Conservation (phyloP, 768 basidiomycete species). For the Calocybe cyanea region DNA sequence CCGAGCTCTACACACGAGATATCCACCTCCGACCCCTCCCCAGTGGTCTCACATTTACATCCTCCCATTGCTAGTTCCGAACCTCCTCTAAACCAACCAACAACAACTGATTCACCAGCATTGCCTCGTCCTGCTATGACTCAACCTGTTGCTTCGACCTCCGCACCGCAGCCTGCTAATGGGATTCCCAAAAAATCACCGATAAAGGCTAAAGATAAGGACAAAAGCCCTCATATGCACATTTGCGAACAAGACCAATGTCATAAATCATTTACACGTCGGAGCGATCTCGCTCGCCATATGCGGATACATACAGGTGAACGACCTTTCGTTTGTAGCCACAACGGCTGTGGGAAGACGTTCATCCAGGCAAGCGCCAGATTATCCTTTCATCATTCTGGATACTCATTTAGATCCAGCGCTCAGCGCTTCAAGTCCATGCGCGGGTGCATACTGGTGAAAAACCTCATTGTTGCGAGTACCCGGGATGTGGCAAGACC, state of each 20-base stretch:
- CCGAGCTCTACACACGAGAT: constrained; percentile 36
- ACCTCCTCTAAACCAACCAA: constrained; percentile 17
- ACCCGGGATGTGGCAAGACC: constrained; percentile 81
- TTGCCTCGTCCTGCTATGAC: constrained; percentile 27
- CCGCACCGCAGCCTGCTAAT: constrained; percentile 27
- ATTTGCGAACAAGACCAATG: constrained; percentile 72
- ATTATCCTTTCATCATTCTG: constrained; percentile 6
- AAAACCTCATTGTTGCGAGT: constrained; percentile 89
- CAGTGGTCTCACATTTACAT: constrained; percentile 39
- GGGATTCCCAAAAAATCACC: constrained; percentile 26
- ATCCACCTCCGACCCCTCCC: constrained; percentile 44
- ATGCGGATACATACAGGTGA: constrained; percentile 91
- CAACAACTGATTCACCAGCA: constrained; percentile 31
- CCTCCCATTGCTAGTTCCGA: constrained; percentile 28
- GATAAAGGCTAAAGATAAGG: constrained; percentile 40
- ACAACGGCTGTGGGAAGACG: constrained; percentile 78
- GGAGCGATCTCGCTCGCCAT: constrained; percentile 81
- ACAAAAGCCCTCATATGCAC: constrained; percentile 47
- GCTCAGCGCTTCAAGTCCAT: constrained; percentile 88
- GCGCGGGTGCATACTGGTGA: constrained; percentile 89
- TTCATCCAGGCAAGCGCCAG: constrained; percentile 73
- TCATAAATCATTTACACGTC: constrained; percentile 75
- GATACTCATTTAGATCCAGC: constrained; percentile 38
- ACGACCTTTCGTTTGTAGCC: constrained; percentile 73
- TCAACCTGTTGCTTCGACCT: constrained; percentile 50